Evolutionary conservation across 140 eudicot genomes (phyloP), one percentile per base, ranked within the genome.

Genomic region (Erigeron philadelphicus): DNA sequence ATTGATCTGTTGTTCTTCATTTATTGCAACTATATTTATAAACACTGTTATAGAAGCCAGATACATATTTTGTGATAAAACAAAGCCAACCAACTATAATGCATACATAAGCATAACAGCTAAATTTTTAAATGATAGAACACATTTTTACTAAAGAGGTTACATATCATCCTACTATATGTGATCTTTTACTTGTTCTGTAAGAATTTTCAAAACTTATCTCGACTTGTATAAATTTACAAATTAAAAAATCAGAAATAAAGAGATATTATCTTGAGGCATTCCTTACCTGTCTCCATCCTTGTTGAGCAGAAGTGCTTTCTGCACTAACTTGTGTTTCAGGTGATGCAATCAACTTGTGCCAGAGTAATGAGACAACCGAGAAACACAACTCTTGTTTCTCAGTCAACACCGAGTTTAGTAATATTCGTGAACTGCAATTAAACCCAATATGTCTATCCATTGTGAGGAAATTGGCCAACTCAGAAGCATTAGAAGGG

Each of bases 221-320:
- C 58, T 53, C 58, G 18, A 16, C 58, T 53, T 16, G 4, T 6
- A 16, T 1, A 53, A 15, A 53, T 40, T 25, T 35, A 2, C 17
- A 55, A 5, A 3, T 4, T 3, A 17, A 68, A 55, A 41, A 59
- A n/a, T 2, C n/a, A 63, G 9, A 63, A 40, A 63, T 9, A 0
- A 35, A 10, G 25, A 4, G 8, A 8, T 19, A 71, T 7, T 18
- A 21, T 21, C 8, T 52, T 9, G 7, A 31, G 4, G 38, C 5
- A 31, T 31, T 31, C 4, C 5, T 15, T 84, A 92, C 98, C 97
- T 93, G 98, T 72, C 98, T 93, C 98, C 98, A 93, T 76, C 98
- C 98, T 83, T 93, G 98, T 69, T 89, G 98, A 8, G 98, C 98
- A 75, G 98, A 93, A 61, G 98, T 93, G 73, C 98, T 93, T 78